A percentile compares a stretch with the other conserved stretches of the same genome.
phyloP scores from a whole-genome alignment of 768 basidiomycete species.

The Rhodotorula kratochvilovae region DNA sequence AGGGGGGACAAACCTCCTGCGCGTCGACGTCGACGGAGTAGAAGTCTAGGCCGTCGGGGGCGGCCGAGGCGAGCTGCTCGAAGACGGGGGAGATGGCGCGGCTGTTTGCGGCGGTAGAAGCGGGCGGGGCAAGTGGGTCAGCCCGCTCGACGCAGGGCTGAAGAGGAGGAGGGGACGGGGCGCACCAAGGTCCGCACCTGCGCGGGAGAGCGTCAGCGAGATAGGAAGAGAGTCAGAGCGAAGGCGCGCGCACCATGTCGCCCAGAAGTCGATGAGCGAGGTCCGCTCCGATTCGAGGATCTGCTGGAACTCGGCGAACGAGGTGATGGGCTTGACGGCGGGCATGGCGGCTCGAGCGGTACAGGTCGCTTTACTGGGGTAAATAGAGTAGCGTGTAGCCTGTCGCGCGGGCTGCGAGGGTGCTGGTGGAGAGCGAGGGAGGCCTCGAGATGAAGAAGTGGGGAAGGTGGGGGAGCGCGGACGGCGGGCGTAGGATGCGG shows the following conservation, averaged over 20 bases:
- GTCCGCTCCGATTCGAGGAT: neutral
- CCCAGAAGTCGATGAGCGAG: neutral
- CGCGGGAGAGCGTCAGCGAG: neutral
- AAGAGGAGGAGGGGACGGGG: neutral
- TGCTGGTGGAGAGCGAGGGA: too few relatives aligned
- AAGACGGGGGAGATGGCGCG: neutral
- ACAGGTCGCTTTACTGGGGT: neutral
- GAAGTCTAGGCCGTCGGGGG: neutral
- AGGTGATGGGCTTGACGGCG: neutral
- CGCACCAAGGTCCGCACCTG: neutral
- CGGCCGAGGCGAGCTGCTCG: neutral
- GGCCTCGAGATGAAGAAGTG: too few relatives aligned
- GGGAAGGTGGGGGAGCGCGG: too few relatives aligned
- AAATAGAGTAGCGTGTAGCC: neutral
- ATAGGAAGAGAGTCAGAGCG: neutral
- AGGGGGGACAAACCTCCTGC: neutral
- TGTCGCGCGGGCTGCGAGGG: too few relatives aligned
- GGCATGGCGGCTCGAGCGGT: neutral
- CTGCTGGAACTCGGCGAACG: neutral
- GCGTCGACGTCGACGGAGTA: neutral
- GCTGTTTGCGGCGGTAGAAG: neutral
- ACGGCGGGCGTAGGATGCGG: too few relatives aligned
- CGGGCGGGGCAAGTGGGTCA: too few relatives aligned
- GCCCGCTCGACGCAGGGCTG: neutral
- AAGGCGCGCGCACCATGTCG: neutral